Evolutionary conservation across 345 rosid species (phyloP).

Genomic region (Combretum micranthum): DNA sequence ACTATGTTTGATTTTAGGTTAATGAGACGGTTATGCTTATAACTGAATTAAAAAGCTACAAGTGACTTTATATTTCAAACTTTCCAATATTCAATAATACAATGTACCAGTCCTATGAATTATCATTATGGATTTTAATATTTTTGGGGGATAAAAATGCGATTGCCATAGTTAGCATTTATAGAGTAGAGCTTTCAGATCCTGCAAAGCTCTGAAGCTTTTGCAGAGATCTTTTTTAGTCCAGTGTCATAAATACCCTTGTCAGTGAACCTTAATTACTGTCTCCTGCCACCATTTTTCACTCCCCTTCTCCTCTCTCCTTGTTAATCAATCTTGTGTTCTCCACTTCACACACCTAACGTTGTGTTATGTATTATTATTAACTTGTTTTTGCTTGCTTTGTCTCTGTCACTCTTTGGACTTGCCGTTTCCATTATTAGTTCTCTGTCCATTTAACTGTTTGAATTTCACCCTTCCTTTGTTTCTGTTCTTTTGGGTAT

Average conservation of each 20-base stretch:
- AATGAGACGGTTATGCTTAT: too few relatives aligned
- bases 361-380: neutral
- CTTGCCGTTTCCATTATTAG: neutral
- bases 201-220: slow-evolving; percentile 16
- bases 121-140: too few relatives aligned
- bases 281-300: slow-evolving; percentile 35
- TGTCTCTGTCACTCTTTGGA: neutral
- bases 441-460: too few relatives aligned
- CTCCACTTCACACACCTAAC: neutral
- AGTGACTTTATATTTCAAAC: too few relatives aligned
- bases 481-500: too few relatives aligned
- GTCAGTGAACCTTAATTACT: slow-evolving; percentile 60
- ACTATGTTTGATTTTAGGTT: too few relatives aligned
- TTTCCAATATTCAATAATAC: too few relatives aligned
- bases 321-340: neutral
- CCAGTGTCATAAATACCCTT: slow-evolving; percentile 38
- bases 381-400: neutral
- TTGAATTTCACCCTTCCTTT: too few relatives aligned
- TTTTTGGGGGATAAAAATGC: too few relatives aligned
- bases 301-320: slow-evolving; percentile 8
- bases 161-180: slow-evolving; percentile 8
- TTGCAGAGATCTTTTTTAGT: slow-evolving; percentile 16
- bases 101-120: too few relatives aligned
- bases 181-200: slow-evolving; percentile 8
- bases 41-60: too few relatives aligned